Percentiles rank a stretch among this genome's conserved stretches.
These are phyloP conservation scores for Herpetomonas muscarum DNA, from an alignment of 208 protist species.

Conservation along the genomic window DNA sequence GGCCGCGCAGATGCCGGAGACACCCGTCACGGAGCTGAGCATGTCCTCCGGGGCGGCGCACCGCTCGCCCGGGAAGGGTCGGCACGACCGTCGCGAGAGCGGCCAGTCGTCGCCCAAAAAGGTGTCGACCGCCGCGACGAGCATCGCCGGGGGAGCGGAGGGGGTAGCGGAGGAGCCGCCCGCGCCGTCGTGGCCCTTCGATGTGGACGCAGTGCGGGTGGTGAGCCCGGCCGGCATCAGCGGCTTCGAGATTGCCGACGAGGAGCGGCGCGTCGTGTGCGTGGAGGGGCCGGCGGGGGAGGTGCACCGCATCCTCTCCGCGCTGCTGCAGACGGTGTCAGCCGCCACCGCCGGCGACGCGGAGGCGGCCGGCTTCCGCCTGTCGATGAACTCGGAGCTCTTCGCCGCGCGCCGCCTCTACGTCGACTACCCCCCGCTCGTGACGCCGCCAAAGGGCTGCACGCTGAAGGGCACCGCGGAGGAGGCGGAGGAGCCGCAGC, in stretches of 20 bases:
- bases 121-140: too few relatives aligned
- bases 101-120: too few relatives aligned
- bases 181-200: slow-evolving; percentile 36
- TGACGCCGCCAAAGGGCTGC: slow-evolving; percentile 41
- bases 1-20: too few relatives aligned
- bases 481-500: not conserved
- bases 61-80: too few relatives aligned
- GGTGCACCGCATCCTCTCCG: slow-evolving; percentile 52
- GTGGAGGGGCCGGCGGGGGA: slow-evolving; percentile 71
- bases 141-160: slow-evolving; percentile 11
- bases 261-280: slow-evolving; percentile 58
- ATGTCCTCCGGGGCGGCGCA: too few relatives aligned
- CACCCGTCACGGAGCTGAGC: too few relatives aligned
- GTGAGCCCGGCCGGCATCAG: slow-evolving; percentile 73
- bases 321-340: slow-evolving; percentile 18
- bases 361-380: slow-evolving; percentile 14
- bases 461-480: not conserved
- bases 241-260: slow-evolving; percentile 86
- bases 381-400: slow-evolving; percentile 80
- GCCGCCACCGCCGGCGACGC: slow-evolving; percentile 11
- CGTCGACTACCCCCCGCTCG: slow-evolving; percentile 65
- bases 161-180: slow-evolving; percentile 1
- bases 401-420: slow-evolving; percentile 70
- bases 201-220: slow-evolving; percentile 35
- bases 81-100: too few relatives aligned